Evolutionary conservation across 345 rosid species (phyloP), one percentile per base, ranked within the genome.

Genomic region (Lumnitzera littorea): DNA sequence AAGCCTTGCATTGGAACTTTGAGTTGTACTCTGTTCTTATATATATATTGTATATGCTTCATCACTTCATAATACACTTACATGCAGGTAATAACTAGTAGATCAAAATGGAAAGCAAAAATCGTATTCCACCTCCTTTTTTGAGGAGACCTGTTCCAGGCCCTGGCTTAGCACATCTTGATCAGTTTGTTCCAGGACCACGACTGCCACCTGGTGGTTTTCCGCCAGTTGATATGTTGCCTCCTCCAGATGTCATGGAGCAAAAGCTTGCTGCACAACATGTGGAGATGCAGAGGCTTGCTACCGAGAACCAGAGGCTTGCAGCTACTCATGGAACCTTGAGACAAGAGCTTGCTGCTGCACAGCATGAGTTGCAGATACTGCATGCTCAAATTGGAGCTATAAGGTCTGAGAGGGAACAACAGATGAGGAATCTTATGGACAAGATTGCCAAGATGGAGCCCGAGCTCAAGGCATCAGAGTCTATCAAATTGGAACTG

Each of bases 291-390:
- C 95, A 90, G 65, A 80, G 80, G 63, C 91, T 94, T 58, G 99
- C 86, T 4, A 79, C 90, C 5, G 97, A 90, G 75, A 94, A 94
- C 63, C 91, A 88, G 75, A 77, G 99, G 67, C 87, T 94, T 25
- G 96, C 86, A 58, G 79, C 80, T 11, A 83, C 97, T 0, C 95
- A 94, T 15, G 89, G 89, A 61, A 79, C 64, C 57, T 68, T 88
- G 67, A 80, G 99, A 56, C 92, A 88, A 55, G 99, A 86, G 61
- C 84, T 90, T 69, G 95, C 87, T 48, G 86, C 89, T 7, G 89
- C 99, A 0, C 96, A 94, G 70, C 99, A 88, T 61, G 99, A 94
- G 63, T 71, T 90, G 80, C 96, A 88, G 78, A 80, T 86, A 53
- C 68, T 88, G 73, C 96, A 86, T 49, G 73, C 76, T 31, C 91